phyloP scores from a whole-genome alignment of 192 early-diverging fungal species.

The Endogone sp. region DNA sequence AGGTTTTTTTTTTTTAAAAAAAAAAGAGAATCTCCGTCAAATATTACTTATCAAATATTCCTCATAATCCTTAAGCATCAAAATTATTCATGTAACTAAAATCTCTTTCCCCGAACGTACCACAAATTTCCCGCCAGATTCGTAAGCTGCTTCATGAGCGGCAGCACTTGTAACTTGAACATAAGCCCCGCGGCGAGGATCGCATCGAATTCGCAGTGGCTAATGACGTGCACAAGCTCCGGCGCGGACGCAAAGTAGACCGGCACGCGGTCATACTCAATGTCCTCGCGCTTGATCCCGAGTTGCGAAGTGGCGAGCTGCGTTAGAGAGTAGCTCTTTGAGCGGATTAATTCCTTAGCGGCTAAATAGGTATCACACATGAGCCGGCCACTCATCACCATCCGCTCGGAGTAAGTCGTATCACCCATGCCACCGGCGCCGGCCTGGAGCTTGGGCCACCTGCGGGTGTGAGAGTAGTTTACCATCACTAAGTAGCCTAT shows the following conservation, averaged over 20 bases:
- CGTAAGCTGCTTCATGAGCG: conserved; percentile 90
- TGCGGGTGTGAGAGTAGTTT: not conserved
- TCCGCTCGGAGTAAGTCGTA: conserved; percentile 69
- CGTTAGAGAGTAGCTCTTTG: conserved; percentile 82
- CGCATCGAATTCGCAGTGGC: conserved; percentile 80
- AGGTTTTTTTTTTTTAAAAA: no score
- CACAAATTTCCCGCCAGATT: conserved; percentile 93
- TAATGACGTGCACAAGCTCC: conserved; percentile 64
- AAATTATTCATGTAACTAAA: no score
- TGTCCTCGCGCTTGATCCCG: conserved; percentile 71
- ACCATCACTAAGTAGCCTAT: no score
- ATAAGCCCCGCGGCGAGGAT: conserved; percentile 78
- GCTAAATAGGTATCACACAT: conserved; percentile 92
- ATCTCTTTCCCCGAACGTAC: conserved; percentile 31
- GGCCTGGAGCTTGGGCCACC: conserved; percentile 81
- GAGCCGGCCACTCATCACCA: conserved; percentile 78
- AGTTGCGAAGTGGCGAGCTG: conserved; percentile 75
- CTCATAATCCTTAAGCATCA: no score
- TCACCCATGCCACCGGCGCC: conserved; percentile 81
- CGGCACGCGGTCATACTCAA: conserved; percentile 77
- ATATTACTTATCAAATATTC: no score
- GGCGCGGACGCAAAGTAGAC: conserved; percentile 61
- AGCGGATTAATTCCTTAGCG: conserved; percentile 80
- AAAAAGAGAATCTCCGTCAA: no score
- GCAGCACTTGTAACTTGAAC: conserved; percentile 85